Evolutionary conservation across 2,329 filamentous ascomycete genomes (phyloP).

Genomic region (Daldinia sp.): DNA sequence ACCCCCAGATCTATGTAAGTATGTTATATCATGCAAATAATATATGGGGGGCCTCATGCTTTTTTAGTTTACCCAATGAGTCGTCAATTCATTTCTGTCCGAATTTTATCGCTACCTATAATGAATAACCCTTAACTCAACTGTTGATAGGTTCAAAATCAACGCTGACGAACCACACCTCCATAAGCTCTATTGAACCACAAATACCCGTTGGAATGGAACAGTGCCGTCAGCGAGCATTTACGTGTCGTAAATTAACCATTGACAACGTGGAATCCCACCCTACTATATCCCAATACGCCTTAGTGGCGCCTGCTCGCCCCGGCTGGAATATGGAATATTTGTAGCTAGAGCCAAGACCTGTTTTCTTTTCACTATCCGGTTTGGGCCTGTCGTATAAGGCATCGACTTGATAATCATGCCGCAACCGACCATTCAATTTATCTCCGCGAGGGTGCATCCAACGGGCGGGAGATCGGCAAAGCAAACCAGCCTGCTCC

Average conservation of each 20-base stretch:
- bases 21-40: slow-evolving; percentile 4
- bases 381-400: slow-evolving; percentile 18
- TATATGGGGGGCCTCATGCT: background rate
- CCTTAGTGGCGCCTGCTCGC: slow-evolving; percentile 23
- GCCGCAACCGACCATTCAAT: slow-evolving; percentile 18
- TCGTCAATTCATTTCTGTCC: slow-evolving; percentile 11
- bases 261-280: slow-evolving; percentile 37
- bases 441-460: slow-evolving; percentile 25
- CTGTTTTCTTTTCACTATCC: slow-evolving; percentile 2
- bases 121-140: background rate
- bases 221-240: slow-evolving; percentile 44
- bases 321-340: slow-evolving; percentile 19
- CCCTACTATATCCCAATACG: slow-evolving; percentile 30
- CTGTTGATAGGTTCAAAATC: slow-evolving; percentile 19
- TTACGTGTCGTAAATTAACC: slow-evolving; percentile 47
- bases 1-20: background rate
- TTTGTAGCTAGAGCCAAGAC: slow-evolving; percentile 19
- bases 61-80: background rate
- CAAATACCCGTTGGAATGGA: slow-evolving; percentile 38
- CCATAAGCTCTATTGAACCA: slow-evolving; percentile 20
- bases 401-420: slow-evolving; percentile 29
- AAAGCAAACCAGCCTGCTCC: slow-evolving; percentile 33
- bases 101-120: slow-evolving; percentile 12
- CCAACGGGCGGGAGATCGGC: slow-evolving; percentile 41
- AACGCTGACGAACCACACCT: slow-evolving; percentile 19